These are phyloP conservation scores for Parastagonospora avenae DNA, from an alignment of 2,329 filamentous ascomycete genomes.

Conservation along the genomic window DNA sequence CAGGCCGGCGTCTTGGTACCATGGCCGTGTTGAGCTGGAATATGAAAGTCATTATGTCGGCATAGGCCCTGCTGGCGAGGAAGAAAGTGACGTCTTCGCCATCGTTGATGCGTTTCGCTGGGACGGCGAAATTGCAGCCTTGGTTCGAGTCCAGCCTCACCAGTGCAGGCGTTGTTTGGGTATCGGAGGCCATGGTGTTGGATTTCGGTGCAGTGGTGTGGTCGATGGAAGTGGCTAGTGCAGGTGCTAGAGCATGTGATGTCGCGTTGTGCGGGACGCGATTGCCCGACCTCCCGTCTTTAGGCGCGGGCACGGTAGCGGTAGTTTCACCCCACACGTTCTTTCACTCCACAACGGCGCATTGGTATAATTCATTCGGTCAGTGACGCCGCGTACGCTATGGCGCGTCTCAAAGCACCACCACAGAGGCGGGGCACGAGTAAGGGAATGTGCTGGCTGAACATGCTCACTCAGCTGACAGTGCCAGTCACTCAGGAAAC, in stretches of 20 bases:
- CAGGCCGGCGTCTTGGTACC: conserved; percentile 63
- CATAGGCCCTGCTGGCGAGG: conserved; percentile 79
- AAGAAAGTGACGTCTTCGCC: conserved; percentile 81
- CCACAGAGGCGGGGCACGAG: neutral
- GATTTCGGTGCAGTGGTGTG: neutral
- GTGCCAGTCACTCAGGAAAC: too few species aligned
- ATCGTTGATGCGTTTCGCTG: conserved; percentile 83
- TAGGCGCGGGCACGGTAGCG: too few species aligned
- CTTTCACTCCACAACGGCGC: too few species aligned
- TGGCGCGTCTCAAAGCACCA: conserved; percentile 15
- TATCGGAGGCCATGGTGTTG: neutral
- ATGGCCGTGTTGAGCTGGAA: conserved; percentile 88
- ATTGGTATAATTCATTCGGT: too few species aligned
- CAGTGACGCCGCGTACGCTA: neutral
- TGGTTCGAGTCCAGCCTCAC: conserved; percentile 22
- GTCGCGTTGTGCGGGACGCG: conserved; percentile 13
- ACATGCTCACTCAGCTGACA: too few species aligned
- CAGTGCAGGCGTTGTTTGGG: conserved; percentile 24
- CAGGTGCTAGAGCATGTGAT: conserved; percentile 20
- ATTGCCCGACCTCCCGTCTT: too few species aligned
- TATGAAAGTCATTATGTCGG: conserved; percentile 84
- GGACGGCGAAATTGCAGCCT: conserved; percentile 62
- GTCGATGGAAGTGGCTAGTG: neutral
- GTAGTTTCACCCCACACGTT: too few species aligned
- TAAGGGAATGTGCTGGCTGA: too few species aligned